Percentiles rank a stretch among this genome's conserved stretches.
phyloP scores from a whole-genome alignment of 805 yeast species.

The Ogataea chonburiensis region DNA sequence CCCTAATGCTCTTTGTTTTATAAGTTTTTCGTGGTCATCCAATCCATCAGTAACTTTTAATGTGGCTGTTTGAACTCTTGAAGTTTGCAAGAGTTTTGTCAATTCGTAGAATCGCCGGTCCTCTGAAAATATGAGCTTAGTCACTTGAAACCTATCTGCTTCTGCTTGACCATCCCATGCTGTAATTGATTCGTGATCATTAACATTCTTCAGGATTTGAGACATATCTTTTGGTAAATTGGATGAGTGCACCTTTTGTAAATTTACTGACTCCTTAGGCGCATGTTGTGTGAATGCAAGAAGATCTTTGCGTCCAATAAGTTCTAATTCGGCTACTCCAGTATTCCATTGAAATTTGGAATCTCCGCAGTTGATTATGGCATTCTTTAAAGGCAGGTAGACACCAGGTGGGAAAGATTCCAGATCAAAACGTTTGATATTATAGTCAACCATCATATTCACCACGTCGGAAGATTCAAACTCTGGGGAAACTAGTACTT shows the following conservation, averaged over 20 bases:
- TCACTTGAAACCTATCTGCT: slow-evolving; percentile 64
- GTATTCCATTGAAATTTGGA: slow-evolving; percentile 46
- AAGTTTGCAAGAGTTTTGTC: slow-evolving; percentile 66
- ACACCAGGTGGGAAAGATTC: slow-evolving; percentile 77
- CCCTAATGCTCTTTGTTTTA: slow-evolving; percentile 57
- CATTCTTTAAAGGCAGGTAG: slow-evolving; percentile 62
- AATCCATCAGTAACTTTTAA: slow-evolving; percentile 39
- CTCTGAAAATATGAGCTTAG: slow-evolving; percentile 67
- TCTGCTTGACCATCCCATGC: slow-evolving; percentile 75
- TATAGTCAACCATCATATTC: slow-evolving; percentile 58
- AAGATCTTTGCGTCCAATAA: slow-evolving; percentile 71
- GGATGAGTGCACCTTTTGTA: slow-evolving; percentile 5
- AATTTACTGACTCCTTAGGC: slow-evolving; percentile 5
- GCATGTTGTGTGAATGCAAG: slow-evolving; percentile 24
- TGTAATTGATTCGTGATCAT: slow-evolving; percentile 45
- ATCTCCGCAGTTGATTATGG: slow-evolving; percentile 53
- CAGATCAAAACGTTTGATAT: slow-evolving; percentile 48
- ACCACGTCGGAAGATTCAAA: slow-evolving; percentile 55
- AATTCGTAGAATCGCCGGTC: slow-evolving; percentile 82
- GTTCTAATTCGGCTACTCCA: slow-evolving; percentile 41
- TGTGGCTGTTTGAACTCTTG: slow-evolving; percentile 56
- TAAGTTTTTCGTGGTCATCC: slow-evolving; percentile 54
- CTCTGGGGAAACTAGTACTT: slow-evolving; percentile 54
- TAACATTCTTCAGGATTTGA: slow-evolving; percentile 39
- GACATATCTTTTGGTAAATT: slow-evolving; percentile 39